These are phyloP conservation scores for Geosmithia flava DNA, from an alignment of 2,329 filamentous ascomycete genomes.

Conservation along the genomic window DNA sequence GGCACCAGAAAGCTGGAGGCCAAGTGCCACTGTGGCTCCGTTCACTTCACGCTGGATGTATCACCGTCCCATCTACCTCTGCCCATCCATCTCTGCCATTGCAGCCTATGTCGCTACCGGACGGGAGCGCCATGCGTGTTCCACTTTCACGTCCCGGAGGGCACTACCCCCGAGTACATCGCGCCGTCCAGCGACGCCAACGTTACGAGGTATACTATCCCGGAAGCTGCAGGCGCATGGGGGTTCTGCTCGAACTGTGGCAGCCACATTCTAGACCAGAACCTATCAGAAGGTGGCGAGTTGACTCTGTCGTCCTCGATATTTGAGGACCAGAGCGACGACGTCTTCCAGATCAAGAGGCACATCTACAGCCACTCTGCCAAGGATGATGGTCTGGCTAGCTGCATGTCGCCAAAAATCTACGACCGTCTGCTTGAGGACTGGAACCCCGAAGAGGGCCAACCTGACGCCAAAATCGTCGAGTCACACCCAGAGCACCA, in stretches of 20 bases:
- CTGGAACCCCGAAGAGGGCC: slow-evolving; percentile 21
- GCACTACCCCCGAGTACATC: slow-evolving; percentile 23
- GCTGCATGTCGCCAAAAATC: slow-evolving; percentile 18
- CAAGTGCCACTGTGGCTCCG: slow-evolving; percentile 30
- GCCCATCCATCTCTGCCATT: slow-evolving; percentile 29
- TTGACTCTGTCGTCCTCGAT: slow-evolving; percentile 28
- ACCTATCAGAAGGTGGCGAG: slow-evolving; percentile 11
- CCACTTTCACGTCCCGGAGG: slow-evolving; percentile 22
- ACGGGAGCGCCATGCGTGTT: slow-evolving; percentile 29
- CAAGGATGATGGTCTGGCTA: slow-evolving; percentile 21
- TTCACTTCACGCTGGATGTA: slow-evolving; percentile 28
- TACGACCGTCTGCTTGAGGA: slow-evolving; percentile 14
- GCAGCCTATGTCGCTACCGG: slow-evolving; percentile 28
- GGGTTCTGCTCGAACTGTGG: slow-evolving; percentile 34
- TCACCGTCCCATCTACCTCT: slow-evolving; percentile 24
- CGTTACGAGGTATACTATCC: slow-evolving; percentile 23
- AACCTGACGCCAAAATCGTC: slow-evolving; percentile 12
- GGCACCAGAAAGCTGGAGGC: slow-evolving; percentile 23
- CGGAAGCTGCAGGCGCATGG: slow-evolving; percentile 13
- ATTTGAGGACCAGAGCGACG: slow-evolving; percentile 21
- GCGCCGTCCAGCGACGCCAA: slow-evolving; percentile 21
- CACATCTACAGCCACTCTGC: slow-evolving; percentile 24
- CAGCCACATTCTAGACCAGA: slow-evolving; percentile 27
- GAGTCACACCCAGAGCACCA: slow-evolving; percentile 16
- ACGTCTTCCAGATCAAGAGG: slow-evolving; percentile 18